These are phyloP conservation scores for Backusella liffmaniae DNA, from an alignment of 192 early-diverging fungal species.

Conservation along the genomic window DNA sequence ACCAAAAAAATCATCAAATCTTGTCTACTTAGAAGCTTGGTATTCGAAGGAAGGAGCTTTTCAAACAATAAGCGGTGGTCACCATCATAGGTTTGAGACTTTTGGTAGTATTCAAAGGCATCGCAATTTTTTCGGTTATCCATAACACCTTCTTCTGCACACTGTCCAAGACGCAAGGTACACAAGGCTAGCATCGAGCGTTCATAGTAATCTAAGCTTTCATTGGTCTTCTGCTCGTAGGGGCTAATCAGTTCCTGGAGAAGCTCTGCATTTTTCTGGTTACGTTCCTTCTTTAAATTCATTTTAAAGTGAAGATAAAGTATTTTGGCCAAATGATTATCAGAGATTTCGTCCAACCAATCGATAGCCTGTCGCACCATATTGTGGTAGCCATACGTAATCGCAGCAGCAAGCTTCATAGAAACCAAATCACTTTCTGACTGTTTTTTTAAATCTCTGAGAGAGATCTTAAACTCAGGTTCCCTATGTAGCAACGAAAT, in stretches of 20 bases:
- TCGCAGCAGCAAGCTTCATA: not conserved
- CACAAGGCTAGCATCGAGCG: not conserved
- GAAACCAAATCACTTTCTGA: not conserved
- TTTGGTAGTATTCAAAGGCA: not conserved
- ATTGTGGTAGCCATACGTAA: not conserved
- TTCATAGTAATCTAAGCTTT: not conserved
- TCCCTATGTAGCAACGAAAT: not conserved
- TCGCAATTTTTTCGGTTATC: not conserved
- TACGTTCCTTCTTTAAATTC: not conserved
- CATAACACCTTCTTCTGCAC: not conserved
- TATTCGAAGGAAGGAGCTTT: not conserved
- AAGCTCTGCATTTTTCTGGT: not conserved
- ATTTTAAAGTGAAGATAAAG: not conserved
- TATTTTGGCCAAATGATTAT: not conserved
- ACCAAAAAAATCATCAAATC: not conserved
- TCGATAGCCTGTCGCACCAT: not conserved
- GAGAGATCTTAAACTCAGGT: not conserved
- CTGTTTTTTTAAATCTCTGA: not conserved
- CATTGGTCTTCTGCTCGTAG: not conserved
- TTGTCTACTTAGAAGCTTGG: not conserved
- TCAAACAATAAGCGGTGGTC: not conserved
- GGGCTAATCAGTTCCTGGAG: not conserved
- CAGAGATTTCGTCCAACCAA: not conserved
- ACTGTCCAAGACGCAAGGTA: constrained; percentile 1
- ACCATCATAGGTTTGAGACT: not conserved